Conservation (phyloP, 768 basidiomycete species). For the Termitomyces sp. region DNA sequence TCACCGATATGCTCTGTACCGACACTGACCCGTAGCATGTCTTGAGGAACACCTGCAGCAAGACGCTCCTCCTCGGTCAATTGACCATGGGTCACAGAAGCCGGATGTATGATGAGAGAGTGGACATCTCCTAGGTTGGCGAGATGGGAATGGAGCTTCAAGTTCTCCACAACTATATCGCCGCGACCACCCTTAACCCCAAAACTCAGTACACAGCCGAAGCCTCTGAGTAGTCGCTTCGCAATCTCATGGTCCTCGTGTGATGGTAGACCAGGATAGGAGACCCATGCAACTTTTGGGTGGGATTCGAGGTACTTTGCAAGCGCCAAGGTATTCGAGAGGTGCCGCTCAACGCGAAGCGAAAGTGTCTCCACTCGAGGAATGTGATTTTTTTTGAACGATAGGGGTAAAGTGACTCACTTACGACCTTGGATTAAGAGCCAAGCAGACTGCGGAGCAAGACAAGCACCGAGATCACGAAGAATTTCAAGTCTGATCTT, state of each 20-base stretch:
- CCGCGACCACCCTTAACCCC: conserved; percentile 47
- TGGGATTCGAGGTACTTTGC: conserved; percentile 45
- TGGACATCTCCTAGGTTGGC: conserved; percentile 46
- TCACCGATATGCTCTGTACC: conserved; percentile 12
- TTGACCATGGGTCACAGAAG: conserved; percentile 58
- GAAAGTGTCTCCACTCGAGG: conserved; percentile 50
- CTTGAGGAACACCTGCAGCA: conserved; percentile 48
- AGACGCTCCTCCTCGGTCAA: conserved; percentile 42
- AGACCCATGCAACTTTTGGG: conserved; percentile 56
- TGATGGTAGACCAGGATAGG: conserved; percentile 49
- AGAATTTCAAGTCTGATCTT: conserved; percentile 43
- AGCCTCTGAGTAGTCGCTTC: conserved; percentile 38
- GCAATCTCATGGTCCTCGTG: conserved; percentile 52
- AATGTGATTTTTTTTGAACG: neutral
- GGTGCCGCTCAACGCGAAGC: conserved; percentile 54
- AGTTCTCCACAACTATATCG: conserved; percentile 28
- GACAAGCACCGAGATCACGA: conserved; percentile 47
- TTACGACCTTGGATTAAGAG: conserved; percentile 45
- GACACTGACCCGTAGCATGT: conserved; percentile 49
- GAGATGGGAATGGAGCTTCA: conserved; percentile 31
- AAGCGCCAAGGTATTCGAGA: conserved; percentile 43
- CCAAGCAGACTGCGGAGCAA: conserved; percentile 57
- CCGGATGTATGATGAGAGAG: conserved; percentile 58
- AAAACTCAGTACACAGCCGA: conserved; percentile 60
- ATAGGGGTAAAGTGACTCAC: neutral